Evolutionary conservation across 306 rosid genomes (phyloP).

Genomic region (Ochetophila trinervis): DNA sequence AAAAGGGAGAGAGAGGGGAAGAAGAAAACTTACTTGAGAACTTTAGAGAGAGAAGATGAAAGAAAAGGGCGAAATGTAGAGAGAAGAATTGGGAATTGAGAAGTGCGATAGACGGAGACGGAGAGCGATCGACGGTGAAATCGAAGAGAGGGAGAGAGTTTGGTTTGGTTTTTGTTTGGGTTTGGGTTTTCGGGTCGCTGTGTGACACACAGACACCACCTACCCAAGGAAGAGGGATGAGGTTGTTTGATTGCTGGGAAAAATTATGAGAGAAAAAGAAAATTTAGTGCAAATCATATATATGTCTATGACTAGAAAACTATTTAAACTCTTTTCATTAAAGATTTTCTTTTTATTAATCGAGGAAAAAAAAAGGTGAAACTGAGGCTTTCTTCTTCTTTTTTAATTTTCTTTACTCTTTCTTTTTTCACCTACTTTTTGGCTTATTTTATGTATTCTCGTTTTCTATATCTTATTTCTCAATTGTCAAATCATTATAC

Average conservation of each 20-base stretch:
- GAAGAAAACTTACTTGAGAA: slow-evolving; percentile 27
- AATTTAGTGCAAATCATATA: not conserved
- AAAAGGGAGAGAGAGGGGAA: not conserved
- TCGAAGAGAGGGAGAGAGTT: slow-evolving; percentile 18
- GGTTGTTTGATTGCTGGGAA: not conserved
- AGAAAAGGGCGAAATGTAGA: slow-evolving; percentile 3
- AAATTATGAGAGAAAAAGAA: not conserved
- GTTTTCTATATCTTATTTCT: no score
- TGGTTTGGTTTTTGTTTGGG: not conserved
- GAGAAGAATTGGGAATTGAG: slow-evolving; percentile 10
- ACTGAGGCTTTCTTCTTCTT: no score
- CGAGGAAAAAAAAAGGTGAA: no score
- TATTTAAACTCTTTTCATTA: no score
- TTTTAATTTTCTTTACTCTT: no score
- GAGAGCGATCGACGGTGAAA: slow-evolving; percentile 49
- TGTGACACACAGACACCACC: slow-evolving; percentile 20
- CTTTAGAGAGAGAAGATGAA: slow-evolving; percentile 9
- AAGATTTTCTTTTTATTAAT: no score
- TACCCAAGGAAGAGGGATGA: slow-evolving; percentile 17
- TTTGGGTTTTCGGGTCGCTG: slow-evolving; percentile 7
- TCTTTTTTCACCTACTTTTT: no score
- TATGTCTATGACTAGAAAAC: not conserved
- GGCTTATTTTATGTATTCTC: no score
- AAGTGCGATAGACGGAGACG: slow-evolving; percentile 13
- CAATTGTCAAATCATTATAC: no score